Evolutionary conservation across 2,329 filamentous ascomycete species (phyloP), one percentile per base, ranked within the genome.

Genomic region (Nemania sp.): DNA sequence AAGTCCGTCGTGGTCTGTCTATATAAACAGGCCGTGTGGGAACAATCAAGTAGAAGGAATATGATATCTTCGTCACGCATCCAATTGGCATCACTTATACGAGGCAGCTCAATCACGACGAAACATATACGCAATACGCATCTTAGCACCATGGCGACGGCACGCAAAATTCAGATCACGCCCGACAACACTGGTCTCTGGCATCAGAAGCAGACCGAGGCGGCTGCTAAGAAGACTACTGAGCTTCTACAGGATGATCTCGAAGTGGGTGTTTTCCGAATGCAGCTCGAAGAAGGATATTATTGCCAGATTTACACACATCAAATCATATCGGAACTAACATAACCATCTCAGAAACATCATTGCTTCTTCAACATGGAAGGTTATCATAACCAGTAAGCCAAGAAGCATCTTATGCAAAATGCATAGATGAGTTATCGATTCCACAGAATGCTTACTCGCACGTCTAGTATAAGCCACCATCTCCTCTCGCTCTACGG

Each of bases 341-440:
- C n/a, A 2, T 19, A 8, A 3, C 17, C 6, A 14, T 44, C 46
- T 3, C 45, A 78, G 73, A 73, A 73, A 28, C 83, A 91, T 63
- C 89, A 96, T 66, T 86, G 91, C 53, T 95, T 87, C 73, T 96
- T 91, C 77, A 95, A 94, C 57, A 56, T 79, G 0, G 66, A 71
- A 1, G 87, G 88, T 0, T 95, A 88, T 59, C 92, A 97, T 66
- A 90, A 96, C 68, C 91, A 96, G 90, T 80, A 73, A 64, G 68
- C 26, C 15, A 22, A 30, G 15, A 3, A 1, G 11, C 36, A n/a
- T 26, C 26, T 36, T 5, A 20, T 34, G 4, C 19, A 31, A 6
- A 36, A 6, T 12, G 11, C 19, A 6, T 11, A 5, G 26, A 3
- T n/a, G n/a, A n/a, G n/a, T n/a, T n/a, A n/a, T n/a, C n/a, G n/a